Evolutionary conservation across 2,329 filamentous ascomycete species (phyloP).

Genomic region (Xylaria multiplex): DNA sequence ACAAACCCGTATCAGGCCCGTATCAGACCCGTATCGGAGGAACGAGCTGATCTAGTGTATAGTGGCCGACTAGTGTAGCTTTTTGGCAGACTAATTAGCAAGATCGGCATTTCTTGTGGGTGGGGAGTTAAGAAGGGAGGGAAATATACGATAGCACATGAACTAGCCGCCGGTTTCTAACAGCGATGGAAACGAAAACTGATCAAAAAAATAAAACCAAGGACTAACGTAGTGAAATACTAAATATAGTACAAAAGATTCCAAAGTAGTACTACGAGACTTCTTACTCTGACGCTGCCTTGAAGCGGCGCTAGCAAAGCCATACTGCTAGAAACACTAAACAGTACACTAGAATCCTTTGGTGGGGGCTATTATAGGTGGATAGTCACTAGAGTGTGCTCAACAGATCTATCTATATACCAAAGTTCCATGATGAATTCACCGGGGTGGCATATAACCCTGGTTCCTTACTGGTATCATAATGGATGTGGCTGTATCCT

Average conservation of each 20-base stretch:
- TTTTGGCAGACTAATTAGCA: slow-evolving; percentile 27
- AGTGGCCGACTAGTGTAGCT: too few relatives aligned
- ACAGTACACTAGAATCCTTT: background rate
- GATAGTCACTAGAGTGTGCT: too few relatives aligned
- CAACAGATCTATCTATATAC: too few relatives aligned
- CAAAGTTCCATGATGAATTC: background rate
- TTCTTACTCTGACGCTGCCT: too few relatives aligned
- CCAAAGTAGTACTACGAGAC: background rate
- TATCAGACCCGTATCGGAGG: too few relatives aligned
- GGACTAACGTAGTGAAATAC: too few relatives aligned
- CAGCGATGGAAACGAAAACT: too few relatives aligned
- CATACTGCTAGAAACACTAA: background rate
- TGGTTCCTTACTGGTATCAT: background rate
- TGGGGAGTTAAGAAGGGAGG: background rate
- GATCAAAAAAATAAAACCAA: too few relatives aligned
- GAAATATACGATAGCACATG: background rate
- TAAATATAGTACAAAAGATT: too few relatives aligned
- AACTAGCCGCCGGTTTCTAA: background rate
- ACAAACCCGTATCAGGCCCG: slow-evolving; percentile 3
- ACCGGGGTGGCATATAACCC: background rate
- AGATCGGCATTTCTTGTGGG: slow-evolving; percentile 23
- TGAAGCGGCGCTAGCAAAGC: background rate
- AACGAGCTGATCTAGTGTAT: slow-evolving; percentile 1
- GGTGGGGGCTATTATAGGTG: too few relatives aligned
- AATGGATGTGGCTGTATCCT: slow-evolving; percentile 8